Base-by-base conservation (phyloP, 768 basidiomycete species). In the Russula lepida region DNA sequence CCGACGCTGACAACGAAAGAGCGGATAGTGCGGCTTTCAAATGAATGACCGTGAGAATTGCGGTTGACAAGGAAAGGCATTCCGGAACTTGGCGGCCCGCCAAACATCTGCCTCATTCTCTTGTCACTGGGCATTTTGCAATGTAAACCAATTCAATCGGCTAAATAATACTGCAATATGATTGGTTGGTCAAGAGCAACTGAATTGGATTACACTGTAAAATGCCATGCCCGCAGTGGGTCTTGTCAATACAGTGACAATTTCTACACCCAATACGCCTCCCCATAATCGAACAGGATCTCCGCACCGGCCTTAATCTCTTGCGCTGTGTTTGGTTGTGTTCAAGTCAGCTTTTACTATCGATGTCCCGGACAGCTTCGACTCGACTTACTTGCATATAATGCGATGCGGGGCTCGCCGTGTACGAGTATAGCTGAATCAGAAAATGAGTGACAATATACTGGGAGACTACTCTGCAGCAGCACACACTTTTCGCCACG, bases 321-420 rank as follows among this genome's bases (percentile, higher is more conserved):
- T 50, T 27, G 46, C 28, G 6, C 46, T 52, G 58, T n/a, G 21
- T 15, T 4, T 19, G 11, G 28, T 6, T 23, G 19, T 33, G 25
- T 51, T 17, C 6, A 6, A 21, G 28, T 60, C 13, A 49, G 23
- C 13, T 5, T 47, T 28, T 2, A 15, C 15, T n/a, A 32, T 23
- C 30, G 6, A 56, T 1, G 3, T 3, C 25, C 12, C 4, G 21
- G 4, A 11, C 1, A 13, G 43, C 43, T 5, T 47, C 39, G 35
- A 71, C 79, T 72, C 13, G 4, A 71, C 80, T 72, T 60, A 85
- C 85, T 59, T 2, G 85, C 80, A 58, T 74, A 84, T 4, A 90
- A 73, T 3, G 81, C 85, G 56, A 89, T 84, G 17, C 86, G 78
- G 54, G 85, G 82, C 58, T 87, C 83, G 2, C 84, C 85, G 60